Base-by-base conservation (phyloP, 305 asterid species). In the Ilex paraguariensis region DNA sequence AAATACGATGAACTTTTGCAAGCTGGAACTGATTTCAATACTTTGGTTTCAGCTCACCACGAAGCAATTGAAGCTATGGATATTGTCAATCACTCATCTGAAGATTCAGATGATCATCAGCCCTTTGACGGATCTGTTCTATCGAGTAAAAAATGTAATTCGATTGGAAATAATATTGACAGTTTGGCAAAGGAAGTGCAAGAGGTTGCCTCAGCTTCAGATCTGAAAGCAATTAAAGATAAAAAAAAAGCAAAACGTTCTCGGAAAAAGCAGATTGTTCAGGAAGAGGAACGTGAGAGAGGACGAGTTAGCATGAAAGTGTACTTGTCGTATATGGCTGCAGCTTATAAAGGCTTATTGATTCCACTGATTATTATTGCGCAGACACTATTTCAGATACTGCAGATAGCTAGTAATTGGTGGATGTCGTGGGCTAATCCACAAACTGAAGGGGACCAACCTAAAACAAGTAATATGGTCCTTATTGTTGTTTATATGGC, bases 341-440 rank as follows among this genome's bases (percentile, higher is more conserved):
- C 99, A 59, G 99, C 99, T 49, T 93, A 93, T 65, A 93, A 83
- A 79, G 99, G 99, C 13, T 80, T 83, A 73, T 67, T 93, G 73
- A 82, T 93, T 58, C 99, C 99, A 5, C 83, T 79, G 68, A 93
- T 93, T 67, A 79, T 90, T 75, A 78, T 93, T 64, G 96, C 99
- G 45, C 99, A 93, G 74, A 77, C 90, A 33, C 69, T 93, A 60
- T 93, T 93, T 88, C 99, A 93, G 75, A 82, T 83, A 79, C 97
- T 93, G 69, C 97, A 93, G 72, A 93, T 93, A 72, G 97, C 97
- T 58, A 93, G 99, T 69, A 93, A 88, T 74, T 93, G 97, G 97
- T 93, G 99, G 99, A 93, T 93, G 99, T 97, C 99, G 64, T 93
- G 99, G 99, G 99, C 99, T 17, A 93, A 81, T 77, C 99, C 99